phyloP scores from a whole-genome alignment of 768 basidiomycete species.

The Leccinum subgranulosum region DNA sequence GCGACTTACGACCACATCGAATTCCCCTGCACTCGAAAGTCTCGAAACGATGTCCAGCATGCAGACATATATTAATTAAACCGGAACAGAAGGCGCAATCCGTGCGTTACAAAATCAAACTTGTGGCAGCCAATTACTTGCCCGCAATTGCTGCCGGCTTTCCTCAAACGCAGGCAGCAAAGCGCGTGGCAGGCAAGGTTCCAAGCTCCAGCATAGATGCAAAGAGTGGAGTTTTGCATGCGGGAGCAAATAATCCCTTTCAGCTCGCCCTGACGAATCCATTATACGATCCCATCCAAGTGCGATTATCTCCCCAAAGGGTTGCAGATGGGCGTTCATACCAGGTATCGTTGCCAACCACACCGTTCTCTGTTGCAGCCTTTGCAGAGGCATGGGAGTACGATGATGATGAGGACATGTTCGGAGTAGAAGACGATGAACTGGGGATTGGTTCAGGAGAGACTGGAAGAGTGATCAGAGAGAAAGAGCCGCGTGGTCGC shows the following conservation, averaged over 20 bases:
- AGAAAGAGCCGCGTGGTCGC: conserved; percentile 45
- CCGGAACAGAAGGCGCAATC: conserved; percentile 97
- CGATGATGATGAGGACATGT: conserved; percentile 89
- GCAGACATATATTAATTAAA: conserved; percentile 96
- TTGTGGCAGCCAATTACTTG: conserved; percentile 92
- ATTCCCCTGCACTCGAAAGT: conserved; percentile 92
- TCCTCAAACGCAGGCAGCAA: conserved; percentile 49
- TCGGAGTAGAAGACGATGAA: conserved; percentile 46
- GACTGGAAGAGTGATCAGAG: conserved; percentile 39
- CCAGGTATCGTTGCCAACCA: conserved; percentile 74
- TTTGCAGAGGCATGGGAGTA: conserved; percentile 99
- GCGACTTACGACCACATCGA: conserved; percentile 82
- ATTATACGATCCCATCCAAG: conserved; percentile 91
- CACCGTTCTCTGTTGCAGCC: conserved; percentile 78
- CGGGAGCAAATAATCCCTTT: conserved; percentile 81
- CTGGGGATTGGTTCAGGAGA: conserved; percentile 30
- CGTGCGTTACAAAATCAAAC: conserved; percentile 94
- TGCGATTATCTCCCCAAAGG: conserved; percentile 79
- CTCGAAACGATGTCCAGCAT: conserved; percentile 92
- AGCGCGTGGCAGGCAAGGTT: conserved; percentile 37
- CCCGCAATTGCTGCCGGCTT: conserved; percentile 77
- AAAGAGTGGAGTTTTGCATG: conserved; percentile 47
- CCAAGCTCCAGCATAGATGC: conserved; percentile 36
- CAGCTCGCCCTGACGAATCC: conserved; percentile 93
- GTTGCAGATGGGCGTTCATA: conserved; percentile 48